Percentiles rank a stretch among this genome's conserved stretches.
phyloP scores from a whole-genome alignment of 2,329 filamentous ascomycete genomes.

The Emmonsia crescens region DNA sequence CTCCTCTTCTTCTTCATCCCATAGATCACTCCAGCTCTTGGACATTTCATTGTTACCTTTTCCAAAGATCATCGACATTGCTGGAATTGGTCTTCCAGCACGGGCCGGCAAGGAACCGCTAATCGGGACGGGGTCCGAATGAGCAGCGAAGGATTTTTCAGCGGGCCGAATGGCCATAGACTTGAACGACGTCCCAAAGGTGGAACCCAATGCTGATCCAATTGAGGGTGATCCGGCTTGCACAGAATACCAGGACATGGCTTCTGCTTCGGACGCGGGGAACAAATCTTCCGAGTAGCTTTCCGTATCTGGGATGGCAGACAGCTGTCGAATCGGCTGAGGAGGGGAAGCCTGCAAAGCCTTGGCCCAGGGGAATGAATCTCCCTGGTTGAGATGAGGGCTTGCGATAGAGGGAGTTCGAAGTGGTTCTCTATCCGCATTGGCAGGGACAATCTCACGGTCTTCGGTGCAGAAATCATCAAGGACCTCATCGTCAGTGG shows the following conservation, averaged over 20 bases:
- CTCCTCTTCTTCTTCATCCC: conserved; percentile 93
- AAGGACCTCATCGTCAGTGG: conserved; percentile 77
- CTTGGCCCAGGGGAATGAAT: conserved; percentile 91
- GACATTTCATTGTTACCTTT: conserved; percentile 64
- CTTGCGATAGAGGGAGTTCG: conserved; percentile 92
- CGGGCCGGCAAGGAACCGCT: conserved; percentile 63
- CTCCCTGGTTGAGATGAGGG: conserved; percentile 61
- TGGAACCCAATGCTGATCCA: conserved; percentile 75
- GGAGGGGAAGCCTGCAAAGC: conserved; percentile 67
- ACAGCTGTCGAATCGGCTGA: conserved; percentile 68
- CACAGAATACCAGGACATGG: conserved; percentile 64
- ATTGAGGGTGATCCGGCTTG: conserved; percentile 69
- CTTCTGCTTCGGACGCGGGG: conserved; percentile 57
- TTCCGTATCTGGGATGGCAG: conserved; percentile 68
- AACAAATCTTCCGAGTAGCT: conserved; percentile 79
- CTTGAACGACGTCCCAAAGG: conserved; percentile 68
- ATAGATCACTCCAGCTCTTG: conserved; percentile 98
- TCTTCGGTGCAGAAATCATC: conserved; percentile 90
- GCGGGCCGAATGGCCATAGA: conserved; percentile 48
- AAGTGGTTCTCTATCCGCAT: conserved; percentile 83
- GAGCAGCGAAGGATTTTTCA: conserved; percentile 30
- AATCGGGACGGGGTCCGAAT: conserved; percentile 59
- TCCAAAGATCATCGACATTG: conserved; percentile 71
- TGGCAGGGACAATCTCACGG: conserved; percentile 63
- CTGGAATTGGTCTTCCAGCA: conserved; percentile 49